Conservation (phyloP, 2,329 filamentous ascomycete genomes). For the Ceratocystis colombiana region DNA sequence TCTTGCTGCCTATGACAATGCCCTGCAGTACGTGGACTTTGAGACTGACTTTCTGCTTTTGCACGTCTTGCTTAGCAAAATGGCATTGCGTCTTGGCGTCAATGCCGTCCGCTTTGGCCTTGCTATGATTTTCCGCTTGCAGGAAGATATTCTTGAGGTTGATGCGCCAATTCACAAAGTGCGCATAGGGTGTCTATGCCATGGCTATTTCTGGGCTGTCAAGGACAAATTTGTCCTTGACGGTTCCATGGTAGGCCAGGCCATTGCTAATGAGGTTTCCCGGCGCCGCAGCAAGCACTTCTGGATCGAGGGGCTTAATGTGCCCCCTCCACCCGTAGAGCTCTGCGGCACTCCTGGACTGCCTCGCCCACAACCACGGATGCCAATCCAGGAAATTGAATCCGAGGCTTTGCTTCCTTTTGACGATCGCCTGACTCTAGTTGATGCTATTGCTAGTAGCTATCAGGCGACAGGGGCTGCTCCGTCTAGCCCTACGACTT, state of each 20-base stretch:
- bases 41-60: constrained; percentile 67
- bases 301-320: constrained; percentile 65
- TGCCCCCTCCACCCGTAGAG: constrained; percentile 58
- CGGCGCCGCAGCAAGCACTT: constrained; percentile 62
- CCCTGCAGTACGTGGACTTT: constrained; percentile 59
- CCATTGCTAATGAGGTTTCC: constrained; percentile 65
- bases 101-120: constrained; percentile 70
- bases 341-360: constrained; percentile 48
- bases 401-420: constrained; percentile 62
- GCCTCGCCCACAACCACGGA: constrained; percentile 37
- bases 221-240: constrained; percentile 70
- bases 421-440: constrained; percentile 59
- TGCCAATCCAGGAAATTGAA: constrained; percentile 46
- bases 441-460: constrained; percentile 61
- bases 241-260: constrained; percentile 54
- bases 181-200: constrained; percentile 70
- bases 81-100: constrained; percentile 69
- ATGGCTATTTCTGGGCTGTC: constrained; percentile 79
- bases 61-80: constrained; percentile 62
- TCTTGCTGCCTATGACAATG: constrained; percentile 80
- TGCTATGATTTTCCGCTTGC: constrained; percentile 79
- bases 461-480: constrained; percentile 60
- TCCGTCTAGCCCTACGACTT: constrained; percentile 57
- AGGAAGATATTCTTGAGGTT: constrained; percentile 66
- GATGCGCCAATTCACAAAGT: constrained; percentile 61